Base-by-base conservation (phyloP, 2,329 filamentous ascomycete species). In the Leptographium radiaticola region DNA sequence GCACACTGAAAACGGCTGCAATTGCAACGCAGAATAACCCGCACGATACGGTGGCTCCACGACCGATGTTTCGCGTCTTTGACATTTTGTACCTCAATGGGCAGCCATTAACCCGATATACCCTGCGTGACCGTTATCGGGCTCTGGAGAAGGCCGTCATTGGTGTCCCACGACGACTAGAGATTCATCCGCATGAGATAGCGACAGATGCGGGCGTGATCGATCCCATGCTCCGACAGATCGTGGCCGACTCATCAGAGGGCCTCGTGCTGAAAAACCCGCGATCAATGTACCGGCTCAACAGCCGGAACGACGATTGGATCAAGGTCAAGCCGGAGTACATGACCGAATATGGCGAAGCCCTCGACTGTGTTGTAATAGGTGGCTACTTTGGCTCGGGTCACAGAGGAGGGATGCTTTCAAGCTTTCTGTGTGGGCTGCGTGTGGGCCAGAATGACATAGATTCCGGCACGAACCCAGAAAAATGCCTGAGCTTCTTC, bases 311-410 rank as follows among this genome's bases (percentile, higher is more conserved):
- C 62, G 87, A 95, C 61, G 88, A 95, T 67, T 98, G 93, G 93
- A 85, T 96, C 70, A 98, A 98, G 66, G 90, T 98, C 10, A 98
- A 98, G 63, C 93, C 93, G 1, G 93, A 98, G 59, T 98, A 98
- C 67, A 96, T 97, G 90, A 84, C 84, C 2, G 91, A 95, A 58
- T 95, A 93, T 65, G 93, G 93, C 57, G 91, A 97, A 68, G 88
- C 86, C 0, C 79, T 98, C 4, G 93, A 98, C 65, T 89, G 89
- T 59, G 72, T 96, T 15, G 75, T 98, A 16, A 81, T 98, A 52
- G 93, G 91, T 53, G 93, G 89, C 10, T 97, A 95, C 69, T 98
- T 87, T 65, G 93, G 93, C 15, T 87, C 86, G 34, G 93, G 93
- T 0, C 81, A 79, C 54, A 81, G 93, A 49, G 93, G 93, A 49